Conservation (phyloP, 345 rosid genomes). For the Gossypium longicalyx region DNA sequence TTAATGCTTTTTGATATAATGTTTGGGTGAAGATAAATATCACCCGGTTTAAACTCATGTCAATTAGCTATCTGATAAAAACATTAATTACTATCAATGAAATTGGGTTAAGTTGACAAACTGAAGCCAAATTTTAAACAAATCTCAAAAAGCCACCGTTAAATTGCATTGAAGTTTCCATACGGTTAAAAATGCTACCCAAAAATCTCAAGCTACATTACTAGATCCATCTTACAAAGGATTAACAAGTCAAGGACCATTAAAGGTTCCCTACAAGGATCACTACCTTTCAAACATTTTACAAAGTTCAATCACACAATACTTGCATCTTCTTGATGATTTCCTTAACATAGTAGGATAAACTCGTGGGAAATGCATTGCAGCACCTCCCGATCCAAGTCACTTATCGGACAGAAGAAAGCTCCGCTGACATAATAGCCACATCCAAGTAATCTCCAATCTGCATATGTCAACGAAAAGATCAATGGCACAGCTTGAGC, state of each 20-base stretch:
- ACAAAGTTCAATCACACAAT: not conserved
- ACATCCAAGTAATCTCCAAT: constrained; percentile 94
- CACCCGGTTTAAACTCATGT: no score
- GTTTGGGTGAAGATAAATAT: no score
- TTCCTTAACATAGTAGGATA: not conserved
- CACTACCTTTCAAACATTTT: not conserved
- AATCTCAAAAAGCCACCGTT: no score
- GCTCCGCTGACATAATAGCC: constrained; percentile 47
- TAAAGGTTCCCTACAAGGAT: not conserved
- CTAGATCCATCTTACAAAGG: not conserved
- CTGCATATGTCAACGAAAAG: constrained; percentile 32
- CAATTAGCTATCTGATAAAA: no score
- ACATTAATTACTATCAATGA: no score
- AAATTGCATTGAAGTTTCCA: not conserved
- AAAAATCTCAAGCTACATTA: not conserved
- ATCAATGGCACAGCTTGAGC: constrained; percentile 10
- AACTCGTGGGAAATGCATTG: not conserved
- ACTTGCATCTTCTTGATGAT: not conserved
- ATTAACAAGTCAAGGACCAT: not conserved
- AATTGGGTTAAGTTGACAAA: no score
- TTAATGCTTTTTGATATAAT: no score
- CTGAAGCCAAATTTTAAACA: no score
- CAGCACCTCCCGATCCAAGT: not conserved
- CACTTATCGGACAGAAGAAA: not conserved
- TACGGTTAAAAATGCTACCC: not conserved